Evolutionary conservation across 1,284 basidiomycete genomes (phyloP).

Genomic region (Austroboletus niveus): DNA sequence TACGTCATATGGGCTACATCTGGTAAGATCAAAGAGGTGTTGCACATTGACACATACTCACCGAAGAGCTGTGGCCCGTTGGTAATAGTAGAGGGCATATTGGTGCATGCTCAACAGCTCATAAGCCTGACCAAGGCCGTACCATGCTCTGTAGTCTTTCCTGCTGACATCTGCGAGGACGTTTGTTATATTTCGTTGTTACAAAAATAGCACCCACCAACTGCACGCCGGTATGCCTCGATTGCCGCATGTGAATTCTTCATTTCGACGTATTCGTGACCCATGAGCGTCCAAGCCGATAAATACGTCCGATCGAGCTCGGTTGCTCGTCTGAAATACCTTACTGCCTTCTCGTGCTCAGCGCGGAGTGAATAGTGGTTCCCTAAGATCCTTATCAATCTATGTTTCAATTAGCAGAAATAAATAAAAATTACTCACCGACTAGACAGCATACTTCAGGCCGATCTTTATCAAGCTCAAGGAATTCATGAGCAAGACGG

Average conservation of each 20-base stretch:
- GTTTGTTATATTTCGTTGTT: not conserved
- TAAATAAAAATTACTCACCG: conserved; percentile 51
- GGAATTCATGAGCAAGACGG: conserved; percentile 89
- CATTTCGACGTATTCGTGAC: conserved; percentile 98
- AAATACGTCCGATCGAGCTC: conserved; percentile 93
- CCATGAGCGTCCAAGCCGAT: conserved; percentile 99
- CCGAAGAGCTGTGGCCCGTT: conserved; percentile 91
- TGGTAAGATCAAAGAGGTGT: conserved; percentile 9
- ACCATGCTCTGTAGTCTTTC: conserved; percentile 98
- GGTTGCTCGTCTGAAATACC: conserved; percentile 92
- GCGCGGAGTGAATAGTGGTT: conserved; percentile 94
- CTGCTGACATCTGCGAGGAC: conserved; percentile 76
- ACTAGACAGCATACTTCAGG: conserved; percentile 95
- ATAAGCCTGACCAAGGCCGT: conserved; percentile 97
- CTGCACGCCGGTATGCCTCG: conserved; percentile 93
- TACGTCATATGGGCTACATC: conserved; percentile 86
- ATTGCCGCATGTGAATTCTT: conserved; percentile 99
- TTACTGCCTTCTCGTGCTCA: conserved; percentile 95
- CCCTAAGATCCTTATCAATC: conserved; percentile 46
- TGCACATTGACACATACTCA: conserved; percentile 34
- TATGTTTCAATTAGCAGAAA: not conserved
- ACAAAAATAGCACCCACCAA: conserved; percentile 57
- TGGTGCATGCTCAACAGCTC: conserved; percentile 95
- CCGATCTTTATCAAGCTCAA: conserved; percentile 83
- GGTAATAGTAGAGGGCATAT: conserved; percentile 96